A percentile compares a stretch with the other conserved stretches of the same genome.
phyloP scores from a whole-genome alignment of 164 flowering plant species.

The Aristolochia fimbriata region DNA sequence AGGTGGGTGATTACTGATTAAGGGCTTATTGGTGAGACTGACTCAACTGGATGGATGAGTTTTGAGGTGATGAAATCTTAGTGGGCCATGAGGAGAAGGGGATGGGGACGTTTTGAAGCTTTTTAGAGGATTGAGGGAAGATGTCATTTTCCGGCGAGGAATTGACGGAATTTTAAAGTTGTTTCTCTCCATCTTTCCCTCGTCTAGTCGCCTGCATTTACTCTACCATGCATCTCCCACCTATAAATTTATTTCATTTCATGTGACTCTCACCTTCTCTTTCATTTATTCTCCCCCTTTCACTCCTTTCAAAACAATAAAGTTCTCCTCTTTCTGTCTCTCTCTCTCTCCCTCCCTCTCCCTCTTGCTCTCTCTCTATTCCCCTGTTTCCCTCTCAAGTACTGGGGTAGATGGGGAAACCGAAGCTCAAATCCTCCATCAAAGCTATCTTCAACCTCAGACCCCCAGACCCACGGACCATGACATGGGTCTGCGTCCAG shows the following conservation, averaged over 20 bases:
- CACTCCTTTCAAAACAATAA: background rate
- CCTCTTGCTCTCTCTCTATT: no score
- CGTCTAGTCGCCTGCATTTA: constrained; percentile 1
- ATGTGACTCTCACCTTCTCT: constrained; percentile 3
- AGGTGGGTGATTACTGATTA: no score
- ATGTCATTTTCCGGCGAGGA: no score
- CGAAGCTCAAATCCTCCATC: constrained; percentile 14
- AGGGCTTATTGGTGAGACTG: no score
- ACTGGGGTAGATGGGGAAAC: constrained; percentile 8
- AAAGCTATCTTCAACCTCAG: constrained; percentile 11
- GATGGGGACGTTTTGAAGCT: no score
- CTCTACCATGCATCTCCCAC: background rate
- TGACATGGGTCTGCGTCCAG: constrained; percentile 13
- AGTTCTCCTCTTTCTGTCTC: background rate
- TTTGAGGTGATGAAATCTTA: no score
- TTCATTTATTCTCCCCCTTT: constrained; percentile 5
- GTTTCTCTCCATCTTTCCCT: background rate
- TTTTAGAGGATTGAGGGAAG: no score
- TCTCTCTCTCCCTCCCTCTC: constrained; percentile 7
- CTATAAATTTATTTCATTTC: constrained; percentile 7
- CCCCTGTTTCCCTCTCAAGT: background rate
- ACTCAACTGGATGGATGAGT: no score
- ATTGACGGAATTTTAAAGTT: background rate
- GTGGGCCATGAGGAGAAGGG: no score
- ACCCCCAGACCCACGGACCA: constrained; percentile 6